phyloP scores from a whole-genome alignment of 805 yeast genomes.

The Kluyveromyces starmeri region DNA sequence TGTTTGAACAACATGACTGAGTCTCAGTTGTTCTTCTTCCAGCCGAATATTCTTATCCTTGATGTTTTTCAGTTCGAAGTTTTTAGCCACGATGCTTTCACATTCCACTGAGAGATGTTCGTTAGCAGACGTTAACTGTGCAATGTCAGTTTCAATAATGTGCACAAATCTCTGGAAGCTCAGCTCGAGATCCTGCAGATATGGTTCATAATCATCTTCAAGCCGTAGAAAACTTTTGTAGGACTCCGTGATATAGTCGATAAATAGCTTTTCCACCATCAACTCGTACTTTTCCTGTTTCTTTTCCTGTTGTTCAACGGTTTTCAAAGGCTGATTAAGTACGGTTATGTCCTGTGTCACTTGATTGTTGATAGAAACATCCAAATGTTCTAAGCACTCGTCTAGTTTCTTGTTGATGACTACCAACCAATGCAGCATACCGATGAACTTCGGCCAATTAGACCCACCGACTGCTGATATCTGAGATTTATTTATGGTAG shows the following conservation, averaged over 20 bases:
- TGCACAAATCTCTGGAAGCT: constrained; percentile 46
- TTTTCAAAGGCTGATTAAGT: constrained; percentile 17
- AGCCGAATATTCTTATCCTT: constrained; percentile 53
- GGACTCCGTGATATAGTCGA: constrained; percentile 53
- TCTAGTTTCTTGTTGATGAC: constrained; percentile 42
- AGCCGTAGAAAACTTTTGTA: constrained; percentile 59
- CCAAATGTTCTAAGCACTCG: constrained; percentile 16
- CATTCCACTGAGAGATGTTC: constrained; percentile 32
- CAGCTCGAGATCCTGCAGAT: constrained; percentile 43
- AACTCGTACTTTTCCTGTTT: constrained; percentile 30
- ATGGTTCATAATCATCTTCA: constrained; percentile 52
- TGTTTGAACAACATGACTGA: constrained; percentile 59
- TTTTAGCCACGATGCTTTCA: constrained; percentile 35
- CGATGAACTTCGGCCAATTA: constrained; percentile 76
- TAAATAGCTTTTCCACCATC: constrained; percentile 38
- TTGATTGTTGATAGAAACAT: constrained; percentile 17
- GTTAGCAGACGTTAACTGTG: constrained; percentile 34
- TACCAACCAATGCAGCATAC: constrained; percentile 76
- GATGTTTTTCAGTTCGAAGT: constrained; percentile 41
- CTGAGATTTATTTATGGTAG: constrained; percentile 72
- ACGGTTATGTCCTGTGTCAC: constrained; percentile 26
- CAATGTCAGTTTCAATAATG: constrained; percentile 40
- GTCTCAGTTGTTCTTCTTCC: constrained; percentile 61
- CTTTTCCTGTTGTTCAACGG: constrained; percentile 25
- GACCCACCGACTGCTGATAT: constrained; percentile 88